phyloP scores from a whole-genome alignment of 73 alveolate species.

The Blepharisma stoltei region DNA sequence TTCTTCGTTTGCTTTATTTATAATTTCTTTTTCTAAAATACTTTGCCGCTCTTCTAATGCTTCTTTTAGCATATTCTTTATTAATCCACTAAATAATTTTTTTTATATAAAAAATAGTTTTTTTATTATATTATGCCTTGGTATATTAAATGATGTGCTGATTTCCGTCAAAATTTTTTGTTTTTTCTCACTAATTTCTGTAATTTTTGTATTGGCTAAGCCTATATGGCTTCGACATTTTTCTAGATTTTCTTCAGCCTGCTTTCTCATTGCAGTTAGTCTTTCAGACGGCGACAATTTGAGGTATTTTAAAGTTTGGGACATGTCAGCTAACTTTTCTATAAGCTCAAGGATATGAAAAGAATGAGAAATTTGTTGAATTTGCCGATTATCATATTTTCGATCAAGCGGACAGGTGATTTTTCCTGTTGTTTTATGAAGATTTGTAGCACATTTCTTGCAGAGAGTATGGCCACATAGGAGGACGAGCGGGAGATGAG shows the following conservation, averaged over 20 bases:
- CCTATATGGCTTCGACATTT: not conserved
- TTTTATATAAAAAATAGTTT: too few species aligned
- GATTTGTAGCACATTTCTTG: not conserved
- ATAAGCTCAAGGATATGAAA: not conserved
- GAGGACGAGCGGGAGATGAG: not conserved
- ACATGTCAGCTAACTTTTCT: not conserved
- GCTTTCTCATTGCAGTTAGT: not conserved
- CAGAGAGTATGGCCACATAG: conserved; percentile 7
- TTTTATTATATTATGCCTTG: too few species aligned
- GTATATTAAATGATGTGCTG: not conserved
- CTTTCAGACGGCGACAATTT: not conserved
- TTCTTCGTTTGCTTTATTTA: not conserved
- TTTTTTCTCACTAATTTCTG: not conserved
- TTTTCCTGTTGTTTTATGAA: not conserved
- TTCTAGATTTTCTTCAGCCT: not conserved
- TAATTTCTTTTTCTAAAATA: not conserved
- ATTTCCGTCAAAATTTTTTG: not conserved
- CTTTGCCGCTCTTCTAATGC: not conserved
- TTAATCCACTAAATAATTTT: too few species aligned
- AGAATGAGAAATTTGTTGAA: not conserved
- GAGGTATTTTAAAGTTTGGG: not conserved
- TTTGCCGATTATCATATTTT: not conserved
- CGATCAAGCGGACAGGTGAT: not conserved
- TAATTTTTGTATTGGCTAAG: not conserved
- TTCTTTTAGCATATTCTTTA: too few species aligned